These are phyloP conservation scores for Leucaena leucocephala DNA, from an alignment of 306 rosid genomes.

Conservation along the genomic window DNA sequence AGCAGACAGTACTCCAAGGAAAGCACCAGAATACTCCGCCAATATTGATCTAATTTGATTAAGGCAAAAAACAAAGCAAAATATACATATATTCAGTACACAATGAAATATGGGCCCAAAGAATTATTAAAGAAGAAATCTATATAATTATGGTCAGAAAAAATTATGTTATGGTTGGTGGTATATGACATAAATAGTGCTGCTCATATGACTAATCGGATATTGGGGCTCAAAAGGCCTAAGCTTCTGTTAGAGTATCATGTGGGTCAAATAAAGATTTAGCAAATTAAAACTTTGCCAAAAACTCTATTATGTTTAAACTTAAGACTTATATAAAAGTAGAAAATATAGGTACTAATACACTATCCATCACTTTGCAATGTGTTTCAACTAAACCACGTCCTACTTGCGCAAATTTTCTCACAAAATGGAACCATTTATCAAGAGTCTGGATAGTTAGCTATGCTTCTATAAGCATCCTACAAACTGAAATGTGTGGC, in stretches of 20 bases:
- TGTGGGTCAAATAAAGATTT: background rate
- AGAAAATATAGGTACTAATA: background rate
- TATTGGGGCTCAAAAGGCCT: conserved; percentile 7
- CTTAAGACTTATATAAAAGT: background rate
- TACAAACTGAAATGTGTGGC: conserved; percentile 5
- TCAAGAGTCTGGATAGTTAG: background rate
- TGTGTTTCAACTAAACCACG: background rate
- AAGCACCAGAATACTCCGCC: conserved; percentile 97
- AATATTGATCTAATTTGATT: conserved; percentile 74
- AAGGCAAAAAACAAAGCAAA: conserved; percentile 32
- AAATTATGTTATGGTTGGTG: conserved; percentile 24
- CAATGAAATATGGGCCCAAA: conserved; percentile 11
- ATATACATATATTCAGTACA: conserved; percentile 24
- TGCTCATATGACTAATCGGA: conserved; percentile 5
- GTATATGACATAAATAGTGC: conserved; percentile 15
- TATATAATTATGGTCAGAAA: conserved; percentile 30
- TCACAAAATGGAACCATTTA: conserved; percentile 1
- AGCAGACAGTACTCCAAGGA: conserved; percentile 93
- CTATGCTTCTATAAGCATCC: conserved; percentile 1
- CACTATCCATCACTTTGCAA: background rate
- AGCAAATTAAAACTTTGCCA: background rate
- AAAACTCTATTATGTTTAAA: background rate
- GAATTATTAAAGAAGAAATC: conserved; percentile 21
- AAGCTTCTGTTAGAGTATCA: conserved; percentile 13
- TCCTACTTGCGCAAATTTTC: background rate